These are phyloP conservation scores for Strigomonas culicis DNA, from an alignment of 208 protist genomes.

Conservation along the genomic window DNA sequence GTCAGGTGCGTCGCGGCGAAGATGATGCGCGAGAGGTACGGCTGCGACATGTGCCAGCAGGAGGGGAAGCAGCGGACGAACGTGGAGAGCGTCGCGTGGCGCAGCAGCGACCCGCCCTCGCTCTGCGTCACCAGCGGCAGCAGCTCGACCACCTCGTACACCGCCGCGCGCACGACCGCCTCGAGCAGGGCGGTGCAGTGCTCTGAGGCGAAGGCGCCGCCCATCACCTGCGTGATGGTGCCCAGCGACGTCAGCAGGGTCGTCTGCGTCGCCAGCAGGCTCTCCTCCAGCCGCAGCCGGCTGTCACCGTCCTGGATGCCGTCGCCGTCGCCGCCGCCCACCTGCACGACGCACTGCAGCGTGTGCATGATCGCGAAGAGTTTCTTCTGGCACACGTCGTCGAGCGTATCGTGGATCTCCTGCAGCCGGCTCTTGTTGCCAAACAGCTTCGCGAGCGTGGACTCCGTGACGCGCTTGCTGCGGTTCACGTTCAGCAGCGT, in stretches of 20 bases:
- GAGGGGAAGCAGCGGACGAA: conserved; percentile 66
- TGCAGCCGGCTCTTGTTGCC: conserved; percentile 70
- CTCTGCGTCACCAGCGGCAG: conserved; percentile 36
- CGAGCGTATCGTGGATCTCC: conserved; percentile 56
- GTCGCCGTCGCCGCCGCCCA: neutral
- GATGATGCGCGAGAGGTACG: conserved; percentile 64
- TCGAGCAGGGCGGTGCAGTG: conserved; percentile 52
- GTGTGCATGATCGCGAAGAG: conserved; percentile 38
- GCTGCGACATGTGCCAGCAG: conserved; percentile 85
- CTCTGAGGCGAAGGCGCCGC: conserved; percentile 43
- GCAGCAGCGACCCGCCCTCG: conserved; percentile 57
- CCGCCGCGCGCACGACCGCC: conserved; percentile 36
- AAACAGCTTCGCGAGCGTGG: conserved; percentile 70
- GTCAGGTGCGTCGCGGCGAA: conserved; percentile 50
- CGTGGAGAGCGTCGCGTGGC: conserved; percentile 52
- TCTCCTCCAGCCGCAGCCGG: conserved; percentile 15
- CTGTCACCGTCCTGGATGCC: neutral
- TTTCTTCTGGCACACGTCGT: conserved; percentile 37
- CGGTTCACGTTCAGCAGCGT: conserved; percentile 80
- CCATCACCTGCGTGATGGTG: conserved; percentile 69
- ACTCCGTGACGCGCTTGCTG: conserved; percentile 63
- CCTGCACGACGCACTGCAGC: conserved; percentile 2
- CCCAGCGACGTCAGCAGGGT: conserved; percentile 46
- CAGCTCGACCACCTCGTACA: conserved; percentile 55
- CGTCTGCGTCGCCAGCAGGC: conserved; percentile 20